phyloP scores from a whole-genome alignment of 2,329 filamentous ascomycete genomes.

The Passalora sequoiae region DNA sequence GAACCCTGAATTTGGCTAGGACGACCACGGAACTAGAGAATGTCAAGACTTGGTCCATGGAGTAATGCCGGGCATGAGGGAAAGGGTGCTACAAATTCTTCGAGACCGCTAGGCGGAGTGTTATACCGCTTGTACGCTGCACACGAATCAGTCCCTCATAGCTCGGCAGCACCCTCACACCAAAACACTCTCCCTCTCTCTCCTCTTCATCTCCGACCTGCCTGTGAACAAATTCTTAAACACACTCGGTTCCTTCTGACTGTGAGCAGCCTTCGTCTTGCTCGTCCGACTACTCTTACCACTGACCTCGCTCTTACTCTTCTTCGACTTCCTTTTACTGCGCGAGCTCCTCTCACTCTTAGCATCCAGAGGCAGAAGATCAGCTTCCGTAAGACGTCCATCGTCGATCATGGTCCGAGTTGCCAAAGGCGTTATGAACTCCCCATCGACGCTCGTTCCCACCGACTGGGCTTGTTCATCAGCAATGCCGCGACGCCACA shows the following conservation, averaged over 20 bases:
- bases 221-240: constrained; percentile 41
- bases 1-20: no score
- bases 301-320: constrained; percentile 20
- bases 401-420: constrained; percentile 42
- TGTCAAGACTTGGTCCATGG: no score
- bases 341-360: constrained; percentile 29
- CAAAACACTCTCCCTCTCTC: constrained; percentile 8
- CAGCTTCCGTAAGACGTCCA: constrained; percentile 43
- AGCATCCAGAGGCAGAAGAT: constrained; percentile 37
- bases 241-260: constrained; percentile 41
- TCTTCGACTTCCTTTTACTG: constrained; percentile 35
- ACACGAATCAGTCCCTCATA: background rate
- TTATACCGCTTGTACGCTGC: no score
- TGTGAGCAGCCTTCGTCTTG: constrained; percentile 21
- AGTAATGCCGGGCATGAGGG: no score
- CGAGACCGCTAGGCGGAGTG: no score
- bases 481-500: constrained; percentile 60
- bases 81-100: no score
- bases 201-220: constrained; percentile 8
- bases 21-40: no score
- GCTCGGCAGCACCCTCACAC: background rate
- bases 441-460: constrained; percentile 60
- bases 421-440: constrained; percentile 59
- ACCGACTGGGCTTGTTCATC: constrained; percentile 50
- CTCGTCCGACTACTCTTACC: constrained; percentile 21